Evolutionary conservation across 306 rosid genomes (phyloP), one percentile per base, ranked within the genome.

Genomic region (Cucumis hystrix): DNA sequence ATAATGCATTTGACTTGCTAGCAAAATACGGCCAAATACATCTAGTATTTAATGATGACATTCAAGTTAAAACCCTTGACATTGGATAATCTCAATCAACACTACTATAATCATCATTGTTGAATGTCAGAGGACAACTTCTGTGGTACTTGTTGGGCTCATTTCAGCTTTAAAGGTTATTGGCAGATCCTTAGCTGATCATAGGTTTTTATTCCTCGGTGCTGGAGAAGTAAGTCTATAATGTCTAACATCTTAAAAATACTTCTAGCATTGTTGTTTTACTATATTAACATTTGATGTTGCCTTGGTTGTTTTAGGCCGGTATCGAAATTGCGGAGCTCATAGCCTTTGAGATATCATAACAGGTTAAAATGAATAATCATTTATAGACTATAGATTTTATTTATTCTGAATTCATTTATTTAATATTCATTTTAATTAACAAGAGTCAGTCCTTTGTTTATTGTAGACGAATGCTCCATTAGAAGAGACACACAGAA

Each of bases 251-350:
- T 33, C 23, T 18, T 6, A 39, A 8, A 30, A 8, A 37, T 5
- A n/a, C 6, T 59, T 54, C 52, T 35, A 15, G 13, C 47, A 7
- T 23, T 40, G 45, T 68, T 11, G 9, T 13, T 4, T 1, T 21
- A 12, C 41, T n/a, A 21, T 43, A 69, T 41, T 69, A 43, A 69
- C 30, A 17, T 69, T 69, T 25, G 75, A 56, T 43, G 69, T 58
- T 23, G 39, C 9, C 8, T 76, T 84, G 77, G n/a, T 85, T 84
- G 78, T 78, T 78, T 76, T 90, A 96, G 99, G 99, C 98, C n/a
- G 99, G 99, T 78, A 96, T 97, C 30, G 98, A 98, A 82, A 96
- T 96, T 79, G 99, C 99, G 30, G 97, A 87, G 81, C 96, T 96
- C 78, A 92, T 95, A 77, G 99, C 99, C 73, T 97, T 96, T 45